Evolutionary conservation across 1,139 yeast genomes (phyloP).

Genomic region (Yamadazyma dendronema): DNA sequence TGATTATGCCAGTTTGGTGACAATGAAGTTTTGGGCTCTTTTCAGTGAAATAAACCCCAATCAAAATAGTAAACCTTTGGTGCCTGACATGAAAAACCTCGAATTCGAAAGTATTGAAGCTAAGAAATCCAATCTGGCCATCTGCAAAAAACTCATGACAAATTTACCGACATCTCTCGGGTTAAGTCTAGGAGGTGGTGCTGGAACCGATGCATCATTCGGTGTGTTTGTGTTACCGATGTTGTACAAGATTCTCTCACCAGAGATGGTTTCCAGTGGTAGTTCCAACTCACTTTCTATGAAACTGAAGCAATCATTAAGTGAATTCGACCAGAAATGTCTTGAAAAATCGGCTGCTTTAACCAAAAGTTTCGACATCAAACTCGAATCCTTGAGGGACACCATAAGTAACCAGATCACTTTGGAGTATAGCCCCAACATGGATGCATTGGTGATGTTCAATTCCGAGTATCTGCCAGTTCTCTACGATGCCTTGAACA

Average conservation of each 20-base stretch:
- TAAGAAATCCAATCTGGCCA: conserved; percentile 28
- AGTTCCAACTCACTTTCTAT: conserved; percentile 8
- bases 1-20: conserved; percentile 56
- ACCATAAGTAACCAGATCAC: conserved; percentile 29
- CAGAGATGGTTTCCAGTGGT: conserved; percentile 31
- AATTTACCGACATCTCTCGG: conserved; percentile 28
- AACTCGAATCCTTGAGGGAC: conserved; percentile 34
- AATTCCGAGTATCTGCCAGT: conserved; percentile 22
- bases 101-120: conserved; percentile 44
- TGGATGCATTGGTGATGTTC: conserved; percentile 33
- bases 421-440: conserved; percentile 35
- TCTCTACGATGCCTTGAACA: conserved; percentile 15
- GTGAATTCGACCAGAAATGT: conserved; percentile 23
- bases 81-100: conserved; percentile 38
- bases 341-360: conserved; percentile 30
- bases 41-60: conserved; percentile 60
- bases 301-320: conserved; percentile 25
- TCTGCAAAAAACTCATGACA: conserved; percentile 24
- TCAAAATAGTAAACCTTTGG: conserved; percentile 22
- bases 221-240: conserved; percentile 43
- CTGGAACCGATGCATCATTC: conserved; percentile 25
- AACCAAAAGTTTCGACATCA: conserved; percentile 26
- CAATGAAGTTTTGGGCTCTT: conserved; percentile 61
- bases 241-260: conserved; percentile 44
- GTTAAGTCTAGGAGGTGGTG: conserved; percentile 29